These are phyloP conservation scores for Catenaria anguillulae DNA, from an alignment of 371 early-diverging fungal species.

Conservation along the genomic window DNA sequence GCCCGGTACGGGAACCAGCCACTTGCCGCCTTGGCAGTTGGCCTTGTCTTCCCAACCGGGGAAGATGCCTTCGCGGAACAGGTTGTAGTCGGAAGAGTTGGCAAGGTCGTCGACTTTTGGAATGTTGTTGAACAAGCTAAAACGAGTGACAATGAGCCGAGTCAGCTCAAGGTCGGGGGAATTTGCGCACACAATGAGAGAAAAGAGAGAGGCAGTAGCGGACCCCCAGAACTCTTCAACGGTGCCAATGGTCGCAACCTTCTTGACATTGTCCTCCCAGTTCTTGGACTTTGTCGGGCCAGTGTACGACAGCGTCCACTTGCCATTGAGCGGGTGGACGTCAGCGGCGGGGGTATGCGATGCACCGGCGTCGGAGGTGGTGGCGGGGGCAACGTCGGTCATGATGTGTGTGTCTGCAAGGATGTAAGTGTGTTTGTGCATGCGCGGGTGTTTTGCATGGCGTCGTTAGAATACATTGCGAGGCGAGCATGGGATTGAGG, in stretches of 20 bases:
- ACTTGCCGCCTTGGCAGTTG: slow-evolving; percentile 93
- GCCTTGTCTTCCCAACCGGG: slow-evolving; percentile 99
- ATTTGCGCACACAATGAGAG: no score
- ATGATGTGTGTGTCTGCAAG: no score
- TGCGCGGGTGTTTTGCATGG: no score
- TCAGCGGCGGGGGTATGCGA: no score
- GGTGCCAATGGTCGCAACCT: slow-evolving; percentile 65
- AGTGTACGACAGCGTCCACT: slow-evolving; percentile 92
- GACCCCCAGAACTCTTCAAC: slow-evolving; percentile 96
- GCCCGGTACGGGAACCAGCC: slow-evolving; percentile 68
- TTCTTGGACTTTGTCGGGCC: slow-evolving; percentile 58
- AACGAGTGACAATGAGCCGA: neutral
- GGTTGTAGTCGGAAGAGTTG: slow-evolving; percentile 76
- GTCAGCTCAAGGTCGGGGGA: neutral
- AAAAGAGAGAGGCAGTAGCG: neutral
- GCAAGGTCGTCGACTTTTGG: slow-evolving; percentile 62
- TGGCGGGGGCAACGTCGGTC: no score
- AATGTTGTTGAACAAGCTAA: slow-evolving; percentile 75
- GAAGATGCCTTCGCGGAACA: slow-evolving; percentile 91
- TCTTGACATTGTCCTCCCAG: slow-evolving; percentile 81
- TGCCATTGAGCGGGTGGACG: slow-evolving; percentile 71
- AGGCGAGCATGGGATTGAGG: no score
- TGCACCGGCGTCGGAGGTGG: no score
- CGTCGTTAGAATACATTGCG: no score
- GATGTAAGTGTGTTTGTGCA: no score